Evolutionary conservation across 176 grass and related monocot species (phyloP).

Genomic region (Ananas comosus): DNA sequence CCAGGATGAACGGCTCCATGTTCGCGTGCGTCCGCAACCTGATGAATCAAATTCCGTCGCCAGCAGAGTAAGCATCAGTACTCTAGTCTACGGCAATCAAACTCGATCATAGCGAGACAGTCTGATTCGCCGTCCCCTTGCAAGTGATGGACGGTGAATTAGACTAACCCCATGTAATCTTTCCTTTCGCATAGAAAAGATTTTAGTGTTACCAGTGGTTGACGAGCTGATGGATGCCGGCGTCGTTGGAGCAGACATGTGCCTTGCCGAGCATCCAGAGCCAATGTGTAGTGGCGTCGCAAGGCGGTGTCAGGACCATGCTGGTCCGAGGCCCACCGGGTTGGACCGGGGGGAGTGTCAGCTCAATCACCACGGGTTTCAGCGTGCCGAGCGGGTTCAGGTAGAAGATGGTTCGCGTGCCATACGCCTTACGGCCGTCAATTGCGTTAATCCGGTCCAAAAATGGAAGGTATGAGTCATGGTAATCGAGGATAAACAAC

Average conservation of each 20-base stretch:
- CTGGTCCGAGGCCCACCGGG: constrained; percentile 43
- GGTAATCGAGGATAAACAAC: constrained; percentile 68
- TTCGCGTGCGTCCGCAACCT: constrained; percentile 88
- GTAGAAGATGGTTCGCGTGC: constrained; percentile 77
- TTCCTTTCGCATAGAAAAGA: background rate
- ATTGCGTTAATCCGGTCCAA: constrained; percentile 79
- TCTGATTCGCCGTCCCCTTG: too few relatives aligned
- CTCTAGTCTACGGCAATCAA: too few relatives aligned
- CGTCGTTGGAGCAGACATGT: constrained; percentile 90
- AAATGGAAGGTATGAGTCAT: constrained; percentile 84
- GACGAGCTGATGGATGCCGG: constrained; percentile 85
- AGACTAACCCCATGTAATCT: background rate
- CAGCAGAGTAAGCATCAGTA: background rate
- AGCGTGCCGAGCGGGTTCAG: constrained; percentile 63
- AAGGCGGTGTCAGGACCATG: constrained; percentile 63
- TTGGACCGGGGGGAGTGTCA: constrained; percentile 47
- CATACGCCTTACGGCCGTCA: constrained; percentile 86
- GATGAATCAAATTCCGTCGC: constrained; percentile 1
- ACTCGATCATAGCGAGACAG: too few relatives aligned
- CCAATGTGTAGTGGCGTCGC: constrained; percentile 86
- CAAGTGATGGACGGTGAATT: too few relatives aligned
- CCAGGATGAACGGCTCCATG: constrained; percentile 98
- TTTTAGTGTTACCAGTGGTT: constrained; percentile 67
- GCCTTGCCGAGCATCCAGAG: constrained; percentile 98
- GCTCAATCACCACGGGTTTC: constrained; percentile 92